Conservation (phyloP, 1,284 basidiomycete genomes). For the Leccinum ponderosum region DNA sequence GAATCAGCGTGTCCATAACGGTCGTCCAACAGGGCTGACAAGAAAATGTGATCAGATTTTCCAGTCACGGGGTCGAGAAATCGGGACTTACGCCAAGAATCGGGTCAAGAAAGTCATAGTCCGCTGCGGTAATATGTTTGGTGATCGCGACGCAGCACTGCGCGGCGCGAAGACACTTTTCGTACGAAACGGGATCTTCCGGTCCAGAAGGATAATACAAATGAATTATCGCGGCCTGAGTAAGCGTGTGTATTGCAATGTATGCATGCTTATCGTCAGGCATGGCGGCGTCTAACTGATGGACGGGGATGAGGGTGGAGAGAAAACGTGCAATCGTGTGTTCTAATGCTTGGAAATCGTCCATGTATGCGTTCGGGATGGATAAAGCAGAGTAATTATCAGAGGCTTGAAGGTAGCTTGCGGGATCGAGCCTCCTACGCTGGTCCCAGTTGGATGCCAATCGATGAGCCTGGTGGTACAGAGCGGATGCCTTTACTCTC, state of each 20-base stretch:
- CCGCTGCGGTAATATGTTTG: conserved; percentile 60
- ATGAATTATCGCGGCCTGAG: conserved; percentile 66
- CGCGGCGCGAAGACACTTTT: conserved; percentile 63
- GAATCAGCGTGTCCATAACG: conserved; percentile 62
- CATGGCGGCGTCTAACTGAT: too few species aligned
- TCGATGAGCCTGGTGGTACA: conserved; percentile 65
- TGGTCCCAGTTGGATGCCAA: conserved; percentile 60
- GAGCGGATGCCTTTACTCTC: conserved; percentile 71
- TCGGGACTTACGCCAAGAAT: conserved; percentile 61
- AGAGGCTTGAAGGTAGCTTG: conserved; percentile 14
- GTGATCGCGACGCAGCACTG: conserved; percentile 56
- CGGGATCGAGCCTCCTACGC: conserved; percentile 41
- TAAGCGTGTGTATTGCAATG: conserved; percentile 62
- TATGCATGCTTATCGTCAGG: conserved; percentile 60
- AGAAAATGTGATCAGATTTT: conserved; percentile 7
- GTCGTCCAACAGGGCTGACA: conserved; percentile 68
- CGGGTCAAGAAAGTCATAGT: conserved; percentile 71
- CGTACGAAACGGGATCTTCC: conserved; percentile 59
- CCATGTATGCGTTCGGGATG: conserved; percentile 47
- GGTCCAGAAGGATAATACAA: conserved; percentile 63
- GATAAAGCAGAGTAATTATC: conserved; percentile 38
- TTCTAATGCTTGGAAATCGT: conserved; percentile 62
- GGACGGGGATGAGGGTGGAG: conserved; percentile 60
- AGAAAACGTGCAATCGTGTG: conserved; percentile 61
- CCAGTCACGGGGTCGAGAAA: conserved; percentile 3